A percentile compares a stretch with the other conserved stretches of the same genome.
Conservation (phyloP, 441 rosid species). For the Kokia cookei region DNA sequence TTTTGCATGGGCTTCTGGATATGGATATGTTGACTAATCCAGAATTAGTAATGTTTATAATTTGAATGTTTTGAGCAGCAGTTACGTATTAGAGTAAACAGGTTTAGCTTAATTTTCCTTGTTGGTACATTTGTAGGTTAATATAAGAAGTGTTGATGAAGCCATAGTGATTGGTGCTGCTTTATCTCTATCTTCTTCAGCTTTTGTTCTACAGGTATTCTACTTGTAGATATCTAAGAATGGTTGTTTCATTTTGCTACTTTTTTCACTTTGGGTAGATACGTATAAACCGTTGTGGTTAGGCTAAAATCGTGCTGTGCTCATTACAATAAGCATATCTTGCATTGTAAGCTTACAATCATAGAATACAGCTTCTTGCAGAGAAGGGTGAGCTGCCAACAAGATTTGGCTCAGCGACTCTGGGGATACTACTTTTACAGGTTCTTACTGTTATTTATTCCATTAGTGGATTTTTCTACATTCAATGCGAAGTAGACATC, state of each 20-base stretch:
- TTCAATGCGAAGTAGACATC: slow-evolving; percentile 13
- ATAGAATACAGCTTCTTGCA: slow-evolving; percentile 81
- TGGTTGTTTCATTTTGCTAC: background rate
- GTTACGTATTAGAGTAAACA: background rate
- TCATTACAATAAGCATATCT: too few species aligned
- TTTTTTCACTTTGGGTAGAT: background rate
- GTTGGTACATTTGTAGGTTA: slow-evolving; percentile 50
- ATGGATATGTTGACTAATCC: background rate
- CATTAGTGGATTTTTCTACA: slow-evolving; percentile 5
- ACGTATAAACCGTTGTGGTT: background rate
- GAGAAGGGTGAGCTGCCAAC: slow-evolving; percentile 99
- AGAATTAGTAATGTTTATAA: background rate
- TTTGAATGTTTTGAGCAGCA: slow-evolving; percentile 6
- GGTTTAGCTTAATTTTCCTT: background rate
- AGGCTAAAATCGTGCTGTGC: background rate
- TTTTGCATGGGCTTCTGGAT: background rate
- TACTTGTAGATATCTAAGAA: slow-evolving; percentile 9
- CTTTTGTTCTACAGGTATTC: slow-evolving; percentile 93
- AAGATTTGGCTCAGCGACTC: slow-evolving; percentile 94
- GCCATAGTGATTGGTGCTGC: slow-evolving; percentile 98
- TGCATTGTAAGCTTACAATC: slow-evolving; percentile 29
- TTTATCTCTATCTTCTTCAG: slow-evolving; percentile 92
- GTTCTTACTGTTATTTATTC: slow-evolving; percentile 29
- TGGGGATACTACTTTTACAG: slow-evolving; percentile 98
- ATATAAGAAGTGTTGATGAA: slow-evolving; percentile 94